Conservation (phyloP, 1,139 yeast species). For the Meyerozyma sp. region DNA sequence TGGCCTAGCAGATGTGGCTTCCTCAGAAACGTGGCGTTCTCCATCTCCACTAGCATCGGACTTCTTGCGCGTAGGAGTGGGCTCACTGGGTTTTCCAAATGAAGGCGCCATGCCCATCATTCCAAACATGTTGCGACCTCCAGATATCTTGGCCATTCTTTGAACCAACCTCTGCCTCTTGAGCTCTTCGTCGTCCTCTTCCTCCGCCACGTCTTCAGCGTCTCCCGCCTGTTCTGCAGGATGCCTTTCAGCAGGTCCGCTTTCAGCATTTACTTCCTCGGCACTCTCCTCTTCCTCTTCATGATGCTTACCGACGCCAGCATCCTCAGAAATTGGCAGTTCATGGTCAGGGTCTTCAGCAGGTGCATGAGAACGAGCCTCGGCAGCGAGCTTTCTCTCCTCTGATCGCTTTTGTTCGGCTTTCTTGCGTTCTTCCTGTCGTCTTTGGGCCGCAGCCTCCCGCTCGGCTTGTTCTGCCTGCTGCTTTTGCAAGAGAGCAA, state of each 20-base stretch:
- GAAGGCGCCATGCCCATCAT: slow-evolving; percentile 60
- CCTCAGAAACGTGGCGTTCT: too few species aligned
- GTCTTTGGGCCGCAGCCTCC: slow-evolving; percentile 55
- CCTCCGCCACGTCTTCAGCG: slow-evolving; percentile 20
- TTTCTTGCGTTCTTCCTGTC: slow-evolving; percentile 52
- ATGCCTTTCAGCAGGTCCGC: slow-evolving; percentile 8
- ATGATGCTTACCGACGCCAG: slow-evolving; percentile 7
- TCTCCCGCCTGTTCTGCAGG: slow-evolving; percentile 6
- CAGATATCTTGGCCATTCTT: slow-evolving; percentile 93
- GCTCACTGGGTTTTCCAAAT: background rate
- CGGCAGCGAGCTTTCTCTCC: slow-evolving; percentile 14
- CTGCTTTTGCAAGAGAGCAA: slow-evolving; percentile 74
- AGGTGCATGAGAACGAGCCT: slow-evolving; percentile 2
- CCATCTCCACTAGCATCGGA: background rate
- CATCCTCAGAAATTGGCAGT: slow-evolving; percentile 2
- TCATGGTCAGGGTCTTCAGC: background rate
- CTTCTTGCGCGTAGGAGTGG: background rate
- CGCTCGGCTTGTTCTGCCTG: slow-evolving; percentile 80
- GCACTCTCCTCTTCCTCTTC: slow-evolving; percentile 16
- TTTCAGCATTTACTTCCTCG: slow-evolving; percentile 13
- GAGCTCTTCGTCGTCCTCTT: slow-evolving; percentile 69
- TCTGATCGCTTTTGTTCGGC: slow-evolving; percentile 23
- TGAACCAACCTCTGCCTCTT: slow-evolving; percentile 78
- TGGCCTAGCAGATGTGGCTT: slow-evolving; percentile 20
- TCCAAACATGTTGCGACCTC: slow-evolving; percentile 87